Conservation (phyloP, 2,329 filamentous ascomycete species). For the Aureobasidium leucospermi region DNA sequence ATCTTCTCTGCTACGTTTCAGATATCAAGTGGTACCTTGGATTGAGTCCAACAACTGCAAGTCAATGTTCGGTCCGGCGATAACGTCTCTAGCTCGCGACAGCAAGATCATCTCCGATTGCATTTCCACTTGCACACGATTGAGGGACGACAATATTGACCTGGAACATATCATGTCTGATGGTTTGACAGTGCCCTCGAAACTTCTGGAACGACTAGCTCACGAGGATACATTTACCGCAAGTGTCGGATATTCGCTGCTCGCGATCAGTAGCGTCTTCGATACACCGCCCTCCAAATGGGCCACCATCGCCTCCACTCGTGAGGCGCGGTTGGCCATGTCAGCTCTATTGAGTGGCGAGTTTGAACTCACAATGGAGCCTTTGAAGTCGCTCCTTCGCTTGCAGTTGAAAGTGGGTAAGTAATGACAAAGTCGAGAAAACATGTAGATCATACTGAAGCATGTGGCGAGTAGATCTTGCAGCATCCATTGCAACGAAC, state of each 20-base stretch:
- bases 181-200: not conserved
- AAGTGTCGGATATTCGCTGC: not conserved
- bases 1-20: not conserved
- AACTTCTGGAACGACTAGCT: not conserved
- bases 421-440: not conserved
- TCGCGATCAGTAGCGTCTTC: not conserved
- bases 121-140: not conserved
- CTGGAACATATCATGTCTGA: not conserved
- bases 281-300: not conserved
- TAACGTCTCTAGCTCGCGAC: not conserved
- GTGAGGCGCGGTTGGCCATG: not conserved
- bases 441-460: not conserved
- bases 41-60: slow-evolving; percentile 1
- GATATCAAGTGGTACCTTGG: not conserved
- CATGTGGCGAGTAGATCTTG: not conserved
- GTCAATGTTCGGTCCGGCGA: not conserved
- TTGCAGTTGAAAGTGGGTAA: slow-evolving; percentile 4
- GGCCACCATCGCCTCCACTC: not conserved
- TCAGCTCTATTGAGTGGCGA: not conserved
- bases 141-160: not conserved
- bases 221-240: not conserved
- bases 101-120: not conserved
- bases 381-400: not conserved
- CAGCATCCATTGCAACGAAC: not conserved
- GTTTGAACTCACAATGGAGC: not conserved